Conservation (phyloP, 768 basidiomycete genomes). For the Trametes punicea region DNA sequence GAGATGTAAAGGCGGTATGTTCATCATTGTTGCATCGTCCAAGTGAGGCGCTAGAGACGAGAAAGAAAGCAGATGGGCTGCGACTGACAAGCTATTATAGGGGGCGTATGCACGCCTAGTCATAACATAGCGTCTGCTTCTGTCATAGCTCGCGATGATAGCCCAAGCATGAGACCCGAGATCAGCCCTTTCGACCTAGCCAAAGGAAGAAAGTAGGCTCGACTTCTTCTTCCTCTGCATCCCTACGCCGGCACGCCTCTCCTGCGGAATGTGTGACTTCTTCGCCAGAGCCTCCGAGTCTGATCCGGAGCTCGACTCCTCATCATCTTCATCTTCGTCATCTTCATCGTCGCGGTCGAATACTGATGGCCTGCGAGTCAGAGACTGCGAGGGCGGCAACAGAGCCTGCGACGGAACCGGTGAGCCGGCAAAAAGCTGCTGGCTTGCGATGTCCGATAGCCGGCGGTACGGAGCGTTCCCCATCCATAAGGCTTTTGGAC, state of each 20-base stretch:
- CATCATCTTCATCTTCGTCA: slow-evolving; percentile 33
- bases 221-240: slow-evolving; percentile 28
- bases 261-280: slow-evolving; percentile 59
- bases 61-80: background rate
- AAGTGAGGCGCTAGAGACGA: background rate
- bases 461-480: slow-evolving; percentile 36
- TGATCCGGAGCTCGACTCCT: slow-evolving; percentile 38
- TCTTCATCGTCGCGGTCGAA: slow-evolving; percentile 35
- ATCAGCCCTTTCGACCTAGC: no score
- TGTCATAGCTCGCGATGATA: slow-evolving; percentile 1
- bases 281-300: slow-evolving; percentile 39
- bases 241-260: slow-evolving; percentile 58
- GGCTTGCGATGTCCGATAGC: slow-evolving; percentile 51
- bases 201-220: background rate
- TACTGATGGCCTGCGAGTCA: background rate
- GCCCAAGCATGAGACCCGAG: background rate
- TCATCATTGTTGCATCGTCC: background rate
- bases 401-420: slow-evolving; percentile 26
- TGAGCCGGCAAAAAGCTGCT: slow-evolving; percentile 29
- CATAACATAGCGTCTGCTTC: background rate
- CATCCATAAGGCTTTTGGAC: background rate
- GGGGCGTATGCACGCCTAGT: background rate
- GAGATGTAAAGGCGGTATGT: background rate
- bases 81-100: background rate
- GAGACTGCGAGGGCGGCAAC: slow-evolving; percentile 11